Conservation (phyloP, 1,284 basidiomycete species). For the Trichosporon coremiiforme region DNA sequence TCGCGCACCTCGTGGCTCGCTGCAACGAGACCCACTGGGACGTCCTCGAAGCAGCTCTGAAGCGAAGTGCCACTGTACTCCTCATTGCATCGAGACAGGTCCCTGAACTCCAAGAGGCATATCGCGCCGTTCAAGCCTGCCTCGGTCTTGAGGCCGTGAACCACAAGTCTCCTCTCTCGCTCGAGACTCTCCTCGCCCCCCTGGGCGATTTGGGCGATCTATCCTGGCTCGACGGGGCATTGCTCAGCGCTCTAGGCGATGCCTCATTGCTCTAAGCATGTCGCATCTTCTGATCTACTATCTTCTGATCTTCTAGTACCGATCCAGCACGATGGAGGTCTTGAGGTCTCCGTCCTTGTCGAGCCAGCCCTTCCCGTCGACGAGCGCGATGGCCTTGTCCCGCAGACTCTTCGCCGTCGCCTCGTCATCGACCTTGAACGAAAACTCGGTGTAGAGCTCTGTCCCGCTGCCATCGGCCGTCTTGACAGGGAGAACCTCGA, state of each 20-base stretch:
- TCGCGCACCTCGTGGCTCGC: background rate
- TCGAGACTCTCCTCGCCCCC: constrained; percentile 19
- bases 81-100: constrained; percentile 32
- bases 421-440: constrained; percentile 14
- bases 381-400: constrained; percentile 15
- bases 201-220: constrained; percentile 5
- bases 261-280: background rate
- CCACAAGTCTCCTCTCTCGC: background rate
- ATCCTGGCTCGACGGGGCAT: constrained; percentile 26
- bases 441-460: constrained; percentile 22
- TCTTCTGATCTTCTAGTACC: constrained; percentile 6
- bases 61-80: constrained; percentile 35
- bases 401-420: constrained; percentile 13
- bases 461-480: background rate
- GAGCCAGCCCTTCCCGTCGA: constrained; percentile 20
- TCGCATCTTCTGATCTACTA: constrained; percentile 5
- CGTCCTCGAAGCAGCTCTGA: constrained; percentile 39
- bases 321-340: constrained; percentile 20
- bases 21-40: constrained; percentile 34
- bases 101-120: constrained; percentile 26
- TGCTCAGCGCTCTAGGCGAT: constrained; percentile 20
- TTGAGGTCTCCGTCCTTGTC: constrained; percentile 22
- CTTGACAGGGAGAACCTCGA: constrained; percentile 23
- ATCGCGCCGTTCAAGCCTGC: constrained; percentile 26
- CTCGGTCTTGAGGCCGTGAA: constrained; percentile 22